phyloP scores from a whole-genome alignment of 805 yeast species.

The Kodamaea lidongshanica region DNA sequence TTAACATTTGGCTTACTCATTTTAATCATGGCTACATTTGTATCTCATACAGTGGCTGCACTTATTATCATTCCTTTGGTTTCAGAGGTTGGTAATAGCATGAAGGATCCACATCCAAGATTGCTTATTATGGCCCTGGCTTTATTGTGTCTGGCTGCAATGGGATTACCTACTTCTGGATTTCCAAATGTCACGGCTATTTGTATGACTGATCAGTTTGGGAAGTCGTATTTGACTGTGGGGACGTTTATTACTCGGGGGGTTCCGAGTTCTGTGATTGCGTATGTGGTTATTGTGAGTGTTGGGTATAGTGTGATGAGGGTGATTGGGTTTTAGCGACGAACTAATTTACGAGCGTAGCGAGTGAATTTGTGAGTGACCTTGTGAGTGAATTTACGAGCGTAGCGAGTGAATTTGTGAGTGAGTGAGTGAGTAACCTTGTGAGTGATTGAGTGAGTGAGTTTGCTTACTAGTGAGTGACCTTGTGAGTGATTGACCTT shows the following conservation, averaged over 20 bases:
- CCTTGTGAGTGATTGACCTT: too few species aligned
- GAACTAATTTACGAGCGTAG: too few species aligned
- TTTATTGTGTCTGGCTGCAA: constrained; percentile 37
- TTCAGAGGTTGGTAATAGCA: constrained; percentile 33
- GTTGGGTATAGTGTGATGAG: constrained; percentile 38
- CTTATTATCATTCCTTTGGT: constrained; percentile 39
- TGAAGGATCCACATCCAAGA: constrained; percentile 33
- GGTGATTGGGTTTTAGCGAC: constrained; percentile 10
- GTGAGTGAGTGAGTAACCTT: too few species aligned
- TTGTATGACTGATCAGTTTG: constrained; percentile 38
- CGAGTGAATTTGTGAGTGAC: too few species aligned
- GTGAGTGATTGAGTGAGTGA: too few species aligned
- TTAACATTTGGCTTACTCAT: constrained; percentile 51
- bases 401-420: too few species aligned
- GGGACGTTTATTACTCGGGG: constrained; percentile 39
- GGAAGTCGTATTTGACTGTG: constrained; percentile 35
- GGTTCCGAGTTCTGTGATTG: constrained; percentile 36
- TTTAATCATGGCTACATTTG: constrained; percentile 38
- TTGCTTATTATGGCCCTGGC: constrained; percentile 39
- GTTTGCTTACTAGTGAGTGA: too few species aligned
- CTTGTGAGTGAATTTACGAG: too few species aligned
- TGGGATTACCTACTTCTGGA: constrained; percentile 42
- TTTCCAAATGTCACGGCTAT: constrained; percentile 42
- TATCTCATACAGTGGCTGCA: constrained; percentile 41
- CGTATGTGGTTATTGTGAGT: constrained; percentile 29